Conservation (phyloP, 1,139 yeast genomes). For the Geotrichum aggregatum region DNA sequence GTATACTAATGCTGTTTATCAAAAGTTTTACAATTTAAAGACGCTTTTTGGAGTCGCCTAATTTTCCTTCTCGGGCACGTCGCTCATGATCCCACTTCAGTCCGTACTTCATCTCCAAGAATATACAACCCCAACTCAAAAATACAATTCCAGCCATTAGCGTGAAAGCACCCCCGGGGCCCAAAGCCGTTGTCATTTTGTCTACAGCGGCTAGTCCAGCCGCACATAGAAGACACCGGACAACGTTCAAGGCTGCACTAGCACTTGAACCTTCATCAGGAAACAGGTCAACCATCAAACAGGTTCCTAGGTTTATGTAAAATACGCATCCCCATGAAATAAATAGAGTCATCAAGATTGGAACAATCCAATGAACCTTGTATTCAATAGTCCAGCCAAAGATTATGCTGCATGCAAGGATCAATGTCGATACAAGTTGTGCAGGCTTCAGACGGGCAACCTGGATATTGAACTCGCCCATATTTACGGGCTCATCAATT, state of each 20-base stretch:
- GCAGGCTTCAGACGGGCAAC: slow-evolving; percentile 45
- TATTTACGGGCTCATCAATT: slow-evolving; percentile 21
- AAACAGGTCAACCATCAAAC: slow-evolving; percentile 57
- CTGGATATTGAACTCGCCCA: slow-evolving; percentile 45
- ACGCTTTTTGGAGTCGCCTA: too few species aligned
- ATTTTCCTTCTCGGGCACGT: background rate
- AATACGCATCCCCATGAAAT: slow-evolving; percentile 48
- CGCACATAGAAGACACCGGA: slow-evolving; percentile 59
- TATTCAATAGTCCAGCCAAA: slow-evolving; percentile 70
- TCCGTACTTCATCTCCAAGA: slow-evolving; percentile 15
- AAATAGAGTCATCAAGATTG: slow-evolving; percentile 51
- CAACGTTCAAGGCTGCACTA: slow-evolving; percentile 55
- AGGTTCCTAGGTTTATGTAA: slow-evolving; percentile 49
- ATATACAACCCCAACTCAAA: slow-evolving; percentile 12
- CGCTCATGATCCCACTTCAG: slow-evolving; percentile 17
- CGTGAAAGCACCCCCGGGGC: slow-evolving; percentile 62
- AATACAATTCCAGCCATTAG: slow-evolving; percentile 46
- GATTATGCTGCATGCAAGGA: slow-evolving; percentile 41
- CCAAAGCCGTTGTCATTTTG: slow-evolving; percentile 50
- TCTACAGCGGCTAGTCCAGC: slow-evolving; percentile 59
- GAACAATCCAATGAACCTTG: slow-evolving; percentile 49
- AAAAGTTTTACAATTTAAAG: too few species aligned
- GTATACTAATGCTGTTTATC: too few species aligned
- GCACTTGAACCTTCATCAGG: slow-evolving; percentile 61
- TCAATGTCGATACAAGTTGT: slow-evolving; percentile 37